Evolutionary conservation across 495 filamentous ascomycete genomes (phyloP).

Genomic region (Delitschia confertaspora): DNA sequence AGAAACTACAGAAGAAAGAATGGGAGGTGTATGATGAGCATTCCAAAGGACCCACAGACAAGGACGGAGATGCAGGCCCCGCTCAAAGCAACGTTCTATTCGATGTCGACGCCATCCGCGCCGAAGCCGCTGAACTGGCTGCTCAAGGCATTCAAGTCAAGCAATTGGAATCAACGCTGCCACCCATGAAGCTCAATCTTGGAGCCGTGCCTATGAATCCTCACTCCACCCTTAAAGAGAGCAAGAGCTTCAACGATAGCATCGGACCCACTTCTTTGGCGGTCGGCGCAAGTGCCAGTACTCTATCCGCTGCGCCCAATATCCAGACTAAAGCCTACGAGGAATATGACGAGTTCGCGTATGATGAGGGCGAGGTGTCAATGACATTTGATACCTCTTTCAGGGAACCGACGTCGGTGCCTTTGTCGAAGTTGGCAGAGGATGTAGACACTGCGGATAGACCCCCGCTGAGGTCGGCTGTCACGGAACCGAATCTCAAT

Average conservation of each 20-base stretch:
- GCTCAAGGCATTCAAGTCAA: constrained; percentile 65
- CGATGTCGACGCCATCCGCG: constrained; percentile 88
- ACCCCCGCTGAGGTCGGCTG: constrained; percentile 38
- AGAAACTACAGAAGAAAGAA: constrained; percentile 66
- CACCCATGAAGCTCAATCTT: constrained; percentile 71
- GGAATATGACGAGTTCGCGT: constrained; percentile 21
- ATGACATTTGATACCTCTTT: constrained; percentile 29
- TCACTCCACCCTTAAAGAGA: constrained; percentile 15
- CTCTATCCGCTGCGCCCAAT: constrained; percentile 3
- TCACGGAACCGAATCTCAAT: constrained; percentile 35
- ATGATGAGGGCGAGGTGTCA: constrained; percentile 17
- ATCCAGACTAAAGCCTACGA: constrained; percentile 5
- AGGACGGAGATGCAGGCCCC: constrained; percentile 31
- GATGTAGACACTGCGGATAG: constrained; percentile 20
- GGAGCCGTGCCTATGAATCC: constrained; percentile 8
- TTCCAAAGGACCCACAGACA: constrained; percentile 27
- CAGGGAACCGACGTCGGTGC: constrained; percentile 5
- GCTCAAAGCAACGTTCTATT: constrained; percentile 61
- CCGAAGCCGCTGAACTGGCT: constrained; percentile 57
- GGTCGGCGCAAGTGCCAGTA: constrained; percentile 3
- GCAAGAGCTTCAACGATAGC: constrained; percentile 29
- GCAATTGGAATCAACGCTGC: constrained; percentile 79
- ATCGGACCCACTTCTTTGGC: neutral
- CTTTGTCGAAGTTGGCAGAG: neutral
- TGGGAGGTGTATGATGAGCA: constrained; percentile 89